These are phyloP conservation scores for Hibiscus syriacus DNA, from an alignment of 345 rosid species.

Conservation along the genomic window DNA sequence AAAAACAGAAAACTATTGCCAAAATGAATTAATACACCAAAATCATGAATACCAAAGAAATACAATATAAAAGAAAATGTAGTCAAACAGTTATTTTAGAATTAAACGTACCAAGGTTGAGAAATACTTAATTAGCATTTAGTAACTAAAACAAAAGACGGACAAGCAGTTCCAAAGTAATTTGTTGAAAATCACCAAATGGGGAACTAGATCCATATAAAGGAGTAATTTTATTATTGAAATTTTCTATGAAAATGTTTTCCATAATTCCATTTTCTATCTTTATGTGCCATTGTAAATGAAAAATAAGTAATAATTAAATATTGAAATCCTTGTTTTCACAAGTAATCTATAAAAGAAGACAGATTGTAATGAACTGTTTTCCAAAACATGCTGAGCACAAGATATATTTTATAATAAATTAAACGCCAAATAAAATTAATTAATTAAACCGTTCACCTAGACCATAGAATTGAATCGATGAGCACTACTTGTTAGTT, in stretches of 20 bases:
- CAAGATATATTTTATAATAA: not conserved
- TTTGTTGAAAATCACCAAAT: not conserved
- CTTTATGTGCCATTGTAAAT: no score
- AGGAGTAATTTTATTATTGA: not conserved
- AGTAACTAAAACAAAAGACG: no score
- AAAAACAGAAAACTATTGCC: not conserved
- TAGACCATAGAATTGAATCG: constrained; percentile 97
- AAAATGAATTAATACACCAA: not conserved
- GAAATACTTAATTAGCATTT: no score
- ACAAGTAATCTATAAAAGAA: no score
- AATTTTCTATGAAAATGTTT: no score
- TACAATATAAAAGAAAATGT: not conserved
- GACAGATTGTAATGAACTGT: no score
- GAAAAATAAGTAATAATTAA: no score
- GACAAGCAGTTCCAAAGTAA: not conserved
- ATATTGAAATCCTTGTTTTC: no score
- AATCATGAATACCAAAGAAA: not conserved
- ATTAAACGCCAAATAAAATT: not conserved
- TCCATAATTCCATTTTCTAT: no score
- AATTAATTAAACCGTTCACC: constrained; percentile 33
- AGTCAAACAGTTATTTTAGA: not conserved
- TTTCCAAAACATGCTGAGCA: no score
- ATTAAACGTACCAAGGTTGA: not conserved
- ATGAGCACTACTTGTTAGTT: constrained; percentile 93
- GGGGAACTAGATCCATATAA: not conserved